Evolutionary conservation across 352 stramenopile species (phyloP).

Genomic region (Phytophthora macrochlamydospora): DNA sequence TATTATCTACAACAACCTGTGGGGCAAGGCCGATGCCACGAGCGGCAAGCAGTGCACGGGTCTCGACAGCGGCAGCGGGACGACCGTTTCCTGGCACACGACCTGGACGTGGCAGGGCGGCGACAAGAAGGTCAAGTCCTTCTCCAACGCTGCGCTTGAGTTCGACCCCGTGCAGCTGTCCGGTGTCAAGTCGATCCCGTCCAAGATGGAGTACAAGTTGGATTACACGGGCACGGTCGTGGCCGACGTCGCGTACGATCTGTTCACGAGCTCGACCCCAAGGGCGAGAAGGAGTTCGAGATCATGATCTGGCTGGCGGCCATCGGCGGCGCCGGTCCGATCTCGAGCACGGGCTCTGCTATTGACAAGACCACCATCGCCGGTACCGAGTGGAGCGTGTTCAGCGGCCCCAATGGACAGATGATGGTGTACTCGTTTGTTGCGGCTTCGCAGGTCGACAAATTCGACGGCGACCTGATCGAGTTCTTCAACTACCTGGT

Average conservation of each 20-base stretch:
- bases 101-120: slow-evolving; percentile 42
- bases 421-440: slow-evolving; percentile 56
- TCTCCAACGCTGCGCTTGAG: slow-evolving; percentile 44
- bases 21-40: slow-evolving; percentile 24
- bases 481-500: slow-evolving; percentile 42
- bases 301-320: slow-evolving; percentile 55
- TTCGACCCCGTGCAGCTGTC: slow-evolving; percentile 42
- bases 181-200: slow-evolving; percentile 45
- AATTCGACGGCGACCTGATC: slow-evolving; percentile 40
- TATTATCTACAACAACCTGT: slow-evolving; percentile 64
- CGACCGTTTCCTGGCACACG: slow-evolving; percentile 47
- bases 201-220: slow-evolving; percentile 44
- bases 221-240: slow-evolving; percentile 39
- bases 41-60: slow-evolving; percentile 50
- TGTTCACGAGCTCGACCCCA: slow-evolving; percentile 44
- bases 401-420: slow-evolving; percentile 36
- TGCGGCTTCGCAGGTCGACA: slow-evolving; percentile 26
- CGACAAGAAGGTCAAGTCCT: slow-evolving; percentile 47
- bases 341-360: slow-evolving; percentile 39
- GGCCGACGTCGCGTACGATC: slow-evolving; percentile 42
- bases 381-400: slow-evolving; percentile 35
- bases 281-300: slow-evolving; percentile 46
- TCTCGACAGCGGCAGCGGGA: slow-evolving; percentile 33
- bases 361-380: slow-evolving; percentile 37
- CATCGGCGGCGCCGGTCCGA: slow-evolving; percentile 37